A percentile compares a stretch with the other conserved stretches of the same genome.
Evolutionary conservation across 805 yeast genomes (phyloP).

Genomic region (Cyberlindnera maclurae): DNA sequence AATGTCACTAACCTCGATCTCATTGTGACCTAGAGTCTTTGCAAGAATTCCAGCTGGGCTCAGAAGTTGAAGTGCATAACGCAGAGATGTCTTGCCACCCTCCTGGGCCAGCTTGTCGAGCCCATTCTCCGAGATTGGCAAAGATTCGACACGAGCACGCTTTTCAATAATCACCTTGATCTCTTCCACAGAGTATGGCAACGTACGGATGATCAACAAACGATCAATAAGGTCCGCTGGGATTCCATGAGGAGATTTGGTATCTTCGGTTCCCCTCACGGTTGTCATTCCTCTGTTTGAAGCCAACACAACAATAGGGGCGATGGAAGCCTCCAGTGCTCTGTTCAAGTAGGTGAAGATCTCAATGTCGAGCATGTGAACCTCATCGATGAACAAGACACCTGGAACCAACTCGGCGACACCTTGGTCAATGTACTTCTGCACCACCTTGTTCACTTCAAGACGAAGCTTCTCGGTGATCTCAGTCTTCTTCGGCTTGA

Average conservation of each 20-base stretch:
- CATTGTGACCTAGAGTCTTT: constrained; percentile 61
- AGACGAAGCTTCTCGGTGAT: constrained; percentile 90
- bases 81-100: constrained; percentile 73
- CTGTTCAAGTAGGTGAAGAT: constrained; percentile 92
- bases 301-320: constrained; percentile 93
- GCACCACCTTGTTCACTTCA: constrained; percentile 93
- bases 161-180: constrained; percentile 75
- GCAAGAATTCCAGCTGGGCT: constrained; percentile 87
- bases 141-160: constrained; percentile 71
- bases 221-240: constrained; percentile 94
- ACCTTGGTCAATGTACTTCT: constrained; percentile 95
- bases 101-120: constrained; percentile 64
- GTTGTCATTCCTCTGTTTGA: constrained; percentile 92
- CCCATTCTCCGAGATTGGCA: constrained; percentile 61
- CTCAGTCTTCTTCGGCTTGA: constrained; percentile 94
- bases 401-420: constrained; percentile 98
- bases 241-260: constrained; percentile 88
- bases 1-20: constrained; percentile 61
- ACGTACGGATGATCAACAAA: constrained; percentile 82
- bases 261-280: constrained; percentile 84
- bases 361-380: constrained; percentile 96
- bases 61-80: constrained; percentile 87
- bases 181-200: constrained; percentile 81
- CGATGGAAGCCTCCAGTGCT: constrained; percentile 85
- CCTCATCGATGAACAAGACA: constrained; percentile 95